A percentile compares a stretch with the other conserved stretches of the same genome.
These are phyloP conservation scores for Trametopsis cervina DNA, from an alignment of 768 basidiomycete genomes.

Conservation along the genomic window DNA sequence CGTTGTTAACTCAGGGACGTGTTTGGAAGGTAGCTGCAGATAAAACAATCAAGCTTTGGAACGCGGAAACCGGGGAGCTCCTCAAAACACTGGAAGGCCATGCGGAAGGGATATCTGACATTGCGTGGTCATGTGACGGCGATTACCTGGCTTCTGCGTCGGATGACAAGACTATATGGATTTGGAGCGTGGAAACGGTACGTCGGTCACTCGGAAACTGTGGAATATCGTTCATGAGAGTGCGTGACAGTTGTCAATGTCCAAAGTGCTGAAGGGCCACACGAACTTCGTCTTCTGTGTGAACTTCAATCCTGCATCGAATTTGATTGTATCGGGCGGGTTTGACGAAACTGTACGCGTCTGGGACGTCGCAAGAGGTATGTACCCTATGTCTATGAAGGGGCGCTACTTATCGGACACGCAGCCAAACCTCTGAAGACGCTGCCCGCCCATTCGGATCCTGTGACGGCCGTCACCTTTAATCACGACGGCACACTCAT, in stretches of 20 bases:
- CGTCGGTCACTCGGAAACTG: constrained; percentile 4
- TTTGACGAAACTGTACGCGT: constrained; percentile 94
- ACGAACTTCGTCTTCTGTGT: constrained; percentile 94
- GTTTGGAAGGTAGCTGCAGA: constrained; percentile 66
- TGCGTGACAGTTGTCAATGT: constrained; percentile 40
- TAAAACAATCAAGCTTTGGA: constrained; percentile 78
- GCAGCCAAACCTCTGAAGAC: constrained; percentile 62
- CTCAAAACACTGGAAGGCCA: constrained; percentile 70
- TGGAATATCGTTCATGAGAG: constrained; percentile 6
- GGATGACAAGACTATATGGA: constrained; percentile 83
- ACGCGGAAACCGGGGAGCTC: constrained; percentile 64
- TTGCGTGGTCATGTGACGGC: constrained; percentile 83
- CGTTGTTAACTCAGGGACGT: constrained; percentile 18
- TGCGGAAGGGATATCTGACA: constrained; percentile 78
- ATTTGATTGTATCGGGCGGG: constrained; percentile 87
- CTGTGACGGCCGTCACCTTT: constrained; percentile 91
- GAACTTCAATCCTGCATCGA: constrained; percentile 85
- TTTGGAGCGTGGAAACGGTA: constrained; percentile 77
- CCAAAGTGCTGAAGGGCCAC: constrained; percentile 73
- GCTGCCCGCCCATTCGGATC: constrained; percentile 94
- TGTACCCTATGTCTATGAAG: too few relatives aligned
- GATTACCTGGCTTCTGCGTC: constrained; percentile 86
- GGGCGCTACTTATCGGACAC: too few relatives aligned
- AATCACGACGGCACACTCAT: constrained; percentile 94
- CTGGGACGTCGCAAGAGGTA: constrained; percentile 94